These are phyloP conservation scores for Podospora tetraspora DNA, from an alignment of 495 filamentous ascomycete genomes.

Conservation along the genomic window DNA sequence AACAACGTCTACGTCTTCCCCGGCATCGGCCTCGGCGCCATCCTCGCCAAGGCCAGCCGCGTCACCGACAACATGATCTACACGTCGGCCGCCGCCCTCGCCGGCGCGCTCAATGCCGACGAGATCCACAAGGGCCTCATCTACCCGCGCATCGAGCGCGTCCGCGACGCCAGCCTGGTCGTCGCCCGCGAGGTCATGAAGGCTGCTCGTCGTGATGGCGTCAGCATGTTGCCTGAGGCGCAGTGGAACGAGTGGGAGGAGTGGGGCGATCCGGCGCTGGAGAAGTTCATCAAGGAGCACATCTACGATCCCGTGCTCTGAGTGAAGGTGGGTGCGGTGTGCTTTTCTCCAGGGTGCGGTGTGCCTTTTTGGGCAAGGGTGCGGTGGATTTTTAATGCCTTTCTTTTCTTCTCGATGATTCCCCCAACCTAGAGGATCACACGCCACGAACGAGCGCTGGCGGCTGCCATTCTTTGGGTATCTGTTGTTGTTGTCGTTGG, in stretches of 20 bases:
- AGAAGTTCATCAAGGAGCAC: slow-evolving; percentile 69
- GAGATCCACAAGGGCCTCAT: slow-evolving; percentile 78
- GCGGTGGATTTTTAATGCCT: neutral
- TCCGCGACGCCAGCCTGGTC: slow-evolving; percentile 80
- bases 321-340: neutral
- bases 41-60: slow-evolving; percentile 80
- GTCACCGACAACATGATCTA: slow-evolving; percentile 97
- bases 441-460: neutral
- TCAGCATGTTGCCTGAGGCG: slow-evolving; percentile 54
- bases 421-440: slow-evolving; percentile 5
- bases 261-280: slow-evolving; percentile 70
- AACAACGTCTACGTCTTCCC: slow-evolving; percentile 95
- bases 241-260: slow-evolving; percentile 80
- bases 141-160: slow-evolving; percentile 90
- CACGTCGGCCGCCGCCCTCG: slow-evolving; percentile 77
- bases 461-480: neutral
- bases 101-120: slow-evolving; percentile 67
- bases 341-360: neutral
- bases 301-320: slow-evolving; percentile 67
- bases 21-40: slow-evolving; percentile 90
- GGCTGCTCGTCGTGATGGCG: slow-evolving; percentile 61
- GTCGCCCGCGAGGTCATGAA: slow-evolving; percentile 93
- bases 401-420: slow-evolving; percentile 10
- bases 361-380: neutral
- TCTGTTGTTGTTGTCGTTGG: neutral